A percentile compares a stretch with the other conserved stretches of the same genome.
Evolutionary conservation across 164 flowering plant genomes (phyloP).

Genomic region (Nymphaea thermarum): DNA sequence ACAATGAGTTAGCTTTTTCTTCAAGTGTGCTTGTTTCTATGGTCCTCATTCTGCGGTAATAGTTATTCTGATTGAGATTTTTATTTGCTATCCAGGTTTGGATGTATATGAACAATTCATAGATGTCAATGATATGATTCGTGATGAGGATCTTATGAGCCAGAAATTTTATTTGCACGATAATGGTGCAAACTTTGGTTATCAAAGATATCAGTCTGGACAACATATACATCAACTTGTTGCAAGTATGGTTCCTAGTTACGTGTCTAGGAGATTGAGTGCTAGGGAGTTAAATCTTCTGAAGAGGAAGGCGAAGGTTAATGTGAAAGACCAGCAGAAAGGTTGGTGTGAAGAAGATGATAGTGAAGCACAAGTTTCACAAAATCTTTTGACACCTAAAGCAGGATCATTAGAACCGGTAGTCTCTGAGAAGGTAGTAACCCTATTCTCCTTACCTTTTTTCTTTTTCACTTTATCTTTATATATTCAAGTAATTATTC

Average conservation of each 20-base stretch:
- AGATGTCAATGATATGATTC: conserved; percentile 95
- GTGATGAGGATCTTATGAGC: conserved; percentile 82
- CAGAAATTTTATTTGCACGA: conserved; percentile 35
- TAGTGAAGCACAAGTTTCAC: conserved; percentile 32
- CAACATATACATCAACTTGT: conserved; percentile 51
- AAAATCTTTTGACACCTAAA: conserved; percentile 30
- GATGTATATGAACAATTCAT: conserved; percentile 95
- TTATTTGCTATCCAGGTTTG: conserved; percentile 41
- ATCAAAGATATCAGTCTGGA: conserved; percentile 29
- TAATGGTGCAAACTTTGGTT: conserved; percentile 39
- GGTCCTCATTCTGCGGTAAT: no score
- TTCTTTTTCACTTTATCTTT: not conserved
- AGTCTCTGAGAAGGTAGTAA: conserved; percentile 19
- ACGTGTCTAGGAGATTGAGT: conserved; percentile 67
- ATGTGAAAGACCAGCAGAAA: conserved; percentile 66
- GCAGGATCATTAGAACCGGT: conserved; percentile 28
- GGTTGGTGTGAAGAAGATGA: conserved; percentile 70
- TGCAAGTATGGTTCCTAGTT: conserved; percentile 60
- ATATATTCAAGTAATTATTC: not conserved
- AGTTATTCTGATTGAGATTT: no score
- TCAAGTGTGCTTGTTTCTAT: no score
- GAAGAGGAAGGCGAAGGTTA: conserved; percentile 87
- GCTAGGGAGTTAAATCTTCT: conserved; percentile 84
- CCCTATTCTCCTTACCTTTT: not conserved
- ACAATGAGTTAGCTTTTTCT: no score